A percentile compares a stretch with the other conserved stretches of the same genome.
Evolutionary conservation across 1,284 basidiomycete species (phyloP).

Genomic region (Stygiomarasmius scandens): DNA sequence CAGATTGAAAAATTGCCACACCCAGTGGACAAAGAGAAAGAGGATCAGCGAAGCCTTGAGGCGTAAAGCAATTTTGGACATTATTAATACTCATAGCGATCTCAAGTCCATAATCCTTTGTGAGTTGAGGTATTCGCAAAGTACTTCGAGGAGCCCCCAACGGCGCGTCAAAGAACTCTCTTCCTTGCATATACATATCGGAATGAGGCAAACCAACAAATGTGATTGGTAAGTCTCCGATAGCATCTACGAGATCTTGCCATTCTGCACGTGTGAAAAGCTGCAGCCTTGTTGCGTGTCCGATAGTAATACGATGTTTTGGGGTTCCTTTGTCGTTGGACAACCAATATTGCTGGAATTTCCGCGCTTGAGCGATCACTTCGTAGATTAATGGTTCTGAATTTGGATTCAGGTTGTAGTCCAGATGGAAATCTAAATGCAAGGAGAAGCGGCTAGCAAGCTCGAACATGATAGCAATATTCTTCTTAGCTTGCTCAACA

Average conservation of each 20-base stretch:
- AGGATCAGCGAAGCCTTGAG: slow-evolving; percentile 64
- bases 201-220: slow-evolving; percentile 64
- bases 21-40: slow-evolving; percentile 59
- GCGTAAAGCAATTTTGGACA: slow-evolving; percentile 67
- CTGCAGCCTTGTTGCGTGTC: slow-evolving; percentile 62
- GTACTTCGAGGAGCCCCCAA: slow-evolving; percentile 52
- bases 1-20: slow-evolving; percentile 62
- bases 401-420: slow-evolving; percentile 59
- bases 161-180: slow-evolving; percentile 32
- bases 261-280: slow-evolving; percentile 52
- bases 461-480: slow-evolving; percentile 55
- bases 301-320: slow-evolving; percentile 48
- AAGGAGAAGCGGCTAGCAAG: slow-evolving; percentile 42
- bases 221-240: slow-evolving; percentile 47
- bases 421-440: slow-evolving; percentile 66
- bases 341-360: slow-evolving; percentile 16
- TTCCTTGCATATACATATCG: slow-evolving; percentile 69
- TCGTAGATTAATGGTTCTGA: slow-evolving; percentile 58
- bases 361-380: slow-evolving; percentile 43
- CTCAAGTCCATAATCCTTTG: slow-evolving; percentile 45
- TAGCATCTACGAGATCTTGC: slow-evolving; percentile 36
- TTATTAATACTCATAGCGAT: slow-evolving; percentile 65
- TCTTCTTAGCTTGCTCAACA: slow-evolving; percentile 47
- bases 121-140: slow-evolving; percentile 51
- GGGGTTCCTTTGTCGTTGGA: slow-evolving; percentile 18